phyloP scores from a whole-genome alignment of 2,329 filamentous ascomycete genomes.

The Sporothrix sp. region DNA sequence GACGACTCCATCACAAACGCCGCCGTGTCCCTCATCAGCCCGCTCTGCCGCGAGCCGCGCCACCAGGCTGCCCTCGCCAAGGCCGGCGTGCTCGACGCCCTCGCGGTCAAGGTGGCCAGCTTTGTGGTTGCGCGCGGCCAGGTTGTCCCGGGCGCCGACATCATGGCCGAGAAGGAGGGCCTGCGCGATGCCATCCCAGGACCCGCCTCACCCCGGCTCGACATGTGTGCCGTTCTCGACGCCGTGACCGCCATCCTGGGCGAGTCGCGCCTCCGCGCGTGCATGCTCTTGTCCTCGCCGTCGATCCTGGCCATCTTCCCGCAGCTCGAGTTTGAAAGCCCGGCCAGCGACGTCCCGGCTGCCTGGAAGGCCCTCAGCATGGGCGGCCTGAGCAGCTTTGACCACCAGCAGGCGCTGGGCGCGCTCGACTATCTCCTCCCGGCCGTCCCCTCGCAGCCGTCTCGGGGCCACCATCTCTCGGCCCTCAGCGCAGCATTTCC shows the following conservation, averaged over 20 bases:
- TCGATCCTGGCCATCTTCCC: conserved; percentile 62
- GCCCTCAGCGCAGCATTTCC: conserved; percentile 40
- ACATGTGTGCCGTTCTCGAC: conserved; percentile 61
- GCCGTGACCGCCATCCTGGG: conserved; percentile 68
- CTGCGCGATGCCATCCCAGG: conserved; percentile 49
- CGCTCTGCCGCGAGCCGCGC: conserved; percentile 55
- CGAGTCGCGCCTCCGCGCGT: conserved; percentile 68
- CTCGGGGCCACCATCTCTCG: conserved; percentile 16
- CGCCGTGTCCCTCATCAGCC: conserved; percentile 41
- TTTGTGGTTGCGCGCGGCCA: conserved; percentile 59
- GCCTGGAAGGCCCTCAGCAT: conserved; percentile 46
- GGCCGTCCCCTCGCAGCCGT: conserved; percentile 35
- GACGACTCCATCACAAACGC: conserved; percentile 46
- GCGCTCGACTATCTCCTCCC: conserved; percentile 60
- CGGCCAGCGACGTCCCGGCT: conserved; percentile 37
- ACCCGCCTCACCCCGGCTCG: conserved; percentile 48
- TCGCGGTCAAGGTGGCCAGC: conserved; percentile 63
- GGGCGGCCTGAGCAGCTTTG: conserved; percentile 38
- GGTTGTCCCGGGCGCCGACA: conserved; percentile 56
- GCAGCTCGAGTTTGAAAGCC: conserved; percentile 41
- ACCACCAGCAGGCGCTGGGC: conserved; percentile 34
- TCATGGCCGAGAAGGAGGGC: conserved; percentile 43
- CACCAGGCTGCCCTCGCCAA: conserved; percentile 65
- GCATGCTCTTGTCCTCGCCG: conserved; percentile 59
- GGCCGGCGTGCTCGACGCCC: conserved; percentile 64